Conservation (phyloP, 345 rosid genomes). For the Trapa incisa region DNA sequence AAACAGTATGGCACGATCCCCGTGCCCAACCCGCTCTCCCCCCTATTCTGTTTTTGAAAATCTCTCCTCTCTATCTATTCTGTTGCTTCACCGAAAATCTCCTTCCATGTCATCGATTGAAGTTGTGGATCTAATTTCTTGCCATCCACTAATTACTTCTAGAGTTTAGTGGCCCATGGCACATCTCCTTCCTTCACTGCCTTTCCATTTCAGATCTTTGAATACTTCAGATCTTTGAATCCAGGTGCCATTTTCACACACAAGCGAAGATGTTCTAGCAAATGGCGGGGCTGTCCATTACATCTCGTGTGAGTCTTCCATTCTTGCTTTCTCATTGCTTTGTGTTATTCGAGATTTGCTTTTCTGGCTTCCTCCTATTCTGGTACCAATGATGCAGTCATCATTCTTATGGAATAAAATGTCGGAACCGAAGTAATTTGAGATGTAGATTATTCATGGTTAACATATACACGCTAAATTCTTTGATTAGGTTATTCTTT, state of each 20-base stretch:
- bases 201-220: neutral
- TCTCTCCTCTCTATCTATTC: neutral
- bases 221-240: no score
- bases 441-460: neutral
- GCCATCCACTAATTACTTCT: neutral
- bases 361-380: conserved; percentile 1
- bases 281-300: conserved; percentile 81
- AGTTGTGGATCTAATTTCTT: neutral
- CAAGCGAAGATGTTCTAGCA: conserved; percentile 73
- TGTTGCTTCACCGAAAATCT: neutral
- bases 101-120: neutral
- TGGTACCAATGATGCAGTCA: neutral
- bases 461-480: neutral
- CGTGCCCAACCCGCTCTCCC: neutral
- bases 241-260: neutral
- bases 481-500: neutral
- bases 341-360: conserved; percentile 3
- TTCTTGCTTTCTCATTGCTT: conserved; percentile 6
- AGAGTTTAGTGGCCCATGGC: neutral
- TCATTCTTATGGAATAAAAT: neutral
- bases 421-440: neutral
- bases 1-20: neutral
- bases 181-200: neutral
- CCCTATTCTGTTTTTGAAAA: neutral
- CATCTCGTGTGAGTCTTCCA: conserved; percentile 67